Evolutionary conservation across 768 basidiomycete species (phyloP).

Genomic region (Russula sp.): DNA sequence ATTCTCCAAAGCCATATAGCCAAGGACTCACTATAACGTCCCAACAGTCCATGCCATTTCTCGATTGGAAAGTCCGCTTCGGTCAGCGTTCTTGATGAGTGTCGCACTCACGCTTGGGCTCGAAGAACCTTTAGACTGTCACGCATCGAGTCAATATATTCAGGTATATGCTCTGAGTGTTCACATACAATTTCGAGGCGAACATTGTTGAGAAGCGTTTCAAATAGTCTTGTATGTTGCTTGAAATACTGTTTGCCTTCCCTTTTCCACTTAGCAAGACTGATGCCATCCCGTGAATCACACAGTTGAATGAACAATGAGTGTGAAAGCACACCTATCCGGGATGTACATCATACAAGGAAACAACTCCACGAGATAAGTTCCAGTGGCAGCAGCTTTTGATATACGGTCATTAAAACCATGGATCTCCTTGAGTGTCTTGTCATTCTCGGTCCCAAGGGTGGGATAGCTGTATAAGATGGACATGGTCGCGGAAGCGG

Average conservation of each 20-base stretch:
- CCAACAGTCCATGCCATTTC: slow-evolving; percentile 18
- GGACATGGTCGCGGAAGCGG: slow-evolving; percentile 26
- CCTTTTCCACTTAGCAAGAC: slow-evolving; percentile 25
- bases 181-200: slow-evolving; percentile 10
- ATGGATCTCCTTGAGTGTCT: neutral
- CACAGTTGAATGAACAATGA: neutral
- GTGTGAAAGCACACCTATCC: neutral
- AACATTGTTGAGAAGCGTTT: slow-evolving; percentile 17
- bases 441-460: neutral
- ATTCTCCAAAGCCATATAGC: neutral
- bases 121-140: slow-evolving; percentile 3
- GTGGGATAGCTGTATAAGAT: slow-evolving; percentile 24
- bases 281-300: neutral
- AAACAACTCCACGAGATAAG: neutral
- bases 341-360: slow-evolving; percentile 16
- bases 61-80: neutral
- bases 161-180: too few relatives aligned
- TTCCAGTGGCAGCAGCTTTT: neutral
- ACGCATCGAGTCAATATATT: neutral
- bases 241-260: slow-evolving; percentile 13
- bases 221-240: slow-evolving; percentile 8
- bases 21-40: slow-evolving; percentile 12
- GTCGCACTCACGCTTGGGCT: slow-evolving; percentile 5
- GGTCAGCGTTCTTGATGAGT: slow-evolving; percentile 2
- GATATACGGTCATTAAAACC: neutral